Evolutionary conservation across 805 yeast genomes (phyloP), one percentile per base, ranked within the genome.

Genomic region (Wickerhamomyces bisporus): DNA sequence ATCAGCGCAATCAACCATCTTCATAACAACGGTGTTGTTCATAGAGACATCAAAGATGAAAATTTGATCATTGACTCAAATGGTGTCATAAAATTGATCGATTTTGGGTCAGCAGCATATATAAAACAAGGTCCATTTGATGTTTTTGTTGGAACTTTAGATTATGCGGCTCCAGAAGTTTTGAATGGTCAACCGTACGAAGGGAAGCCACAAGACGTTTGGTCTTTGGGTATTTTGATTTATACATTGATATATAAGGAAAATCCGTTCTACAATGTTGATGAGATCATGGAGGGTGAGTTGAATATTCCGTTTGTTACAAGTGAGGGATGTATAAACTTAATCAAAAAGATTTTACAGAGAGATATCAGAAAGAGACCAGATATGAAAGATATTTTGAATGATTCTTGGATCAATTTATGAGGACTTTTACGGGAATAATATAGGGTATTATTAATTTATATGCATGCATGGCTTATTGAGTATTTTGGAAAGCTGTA

Each of bases 131-230:
- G 97, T 0, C 98, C 98, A 5, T 93, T 91, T 62, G 96, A 91
- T 49, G 96, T 93, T 5, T 91, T 93, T 62, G 98, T 93, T 2
- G 98, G 98, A 3, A 93, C 98, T 0, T 80, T 93, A 31, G 97
- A 93, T 60, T 93, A 91, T 60, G 98, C 98, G 1, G 95, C 98
- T 0, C 98, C 98, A 0, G 98, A 93, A 60, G 96, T 93, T 1
- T 67, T 93, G 26, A 73, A 80, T 36, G 98, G 98, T 2, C 80
- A 79, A 43, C 82, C 89, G 17, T 93, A 91, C 54, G 87, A 79
- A 36, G 98, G 98, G 17, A 82, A 77, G 57, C 91, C 95, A 3
- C 98, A 93, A 60, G 98, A 93, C 62, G 81, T 89, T 2, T 93
- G 98, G 98, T 96, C 98, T 0, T 69, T 91, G 55, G 98, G 98